Evolutionary conservation across 2,329 filamentous ascomycete genomes (phyloP).

Genomic region (Simplicillium sp.): DNA sequence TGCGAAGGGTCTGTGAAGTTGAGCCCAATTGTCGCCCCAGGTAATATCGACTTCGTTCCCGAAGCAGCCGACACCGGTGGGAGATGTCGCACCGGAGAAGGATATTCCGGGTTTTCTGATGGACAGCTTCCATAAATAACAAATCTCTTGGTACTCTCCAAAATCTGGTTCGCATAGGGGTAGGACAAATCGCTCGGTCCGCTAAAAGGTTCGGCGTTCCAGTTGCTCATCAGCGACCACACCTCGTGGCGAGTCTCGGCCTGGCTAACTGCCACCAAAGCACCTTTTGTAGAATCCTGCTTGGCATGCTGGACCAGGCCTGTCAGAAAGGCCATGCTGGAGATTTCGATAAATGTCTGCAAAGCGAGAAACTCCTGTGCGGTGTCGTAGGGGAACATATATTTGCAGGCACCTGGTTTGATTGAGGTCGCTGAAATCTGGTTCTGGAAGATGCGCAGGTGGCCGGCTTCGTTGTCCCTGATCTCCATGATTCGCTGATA

Average conservation of each 20-base stretch:
- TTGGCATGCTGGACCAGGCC: slow-evolving; percentile 24
- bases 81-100: no score
- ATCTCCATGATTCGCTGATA: slow-evolving; percentile 18
- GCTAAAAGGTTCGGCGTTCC: slow-evolving; percentile 22
- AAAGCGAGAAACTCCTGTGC: slow-evolving; percentile 8
- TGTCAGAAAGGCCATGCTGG: slow-evolving; percentile 28
- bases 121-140: no score
- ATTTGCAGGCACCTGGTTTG: slow-evolving; percentile 19
- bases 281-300: slow-evolving; percentile 20
- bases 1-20: no score
- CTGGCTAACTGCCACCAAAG: slow-evolving; percentile 23
- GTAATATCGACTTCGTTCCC: no score
- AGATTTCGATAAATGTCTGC: slow-evolving; percentile 24
- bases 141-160: slow-evolving; percentile 21
- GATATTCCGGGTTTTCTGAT: no score
- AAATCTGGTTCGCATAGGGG: slow-evolving; percentile 30
- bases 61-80: no score
- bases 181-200: slow-evolving; percentile 30
- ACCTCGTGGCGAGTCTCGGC: slow-evolving; percentile 28
- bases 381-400: no score
- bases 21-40: no score
- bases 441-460: slow-evolving; percentile 32
- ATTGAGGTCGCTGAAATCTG: slow-evolving; percentile 28
- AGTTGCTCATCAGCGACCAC: slow-evolving; percentile 29
- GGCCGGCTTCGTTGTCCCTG: slow-evolving; percentile 34